Evolutionary conservation across 345 rosid genomes (phyloP).

Genomic region (Populus nigra): DNA sequence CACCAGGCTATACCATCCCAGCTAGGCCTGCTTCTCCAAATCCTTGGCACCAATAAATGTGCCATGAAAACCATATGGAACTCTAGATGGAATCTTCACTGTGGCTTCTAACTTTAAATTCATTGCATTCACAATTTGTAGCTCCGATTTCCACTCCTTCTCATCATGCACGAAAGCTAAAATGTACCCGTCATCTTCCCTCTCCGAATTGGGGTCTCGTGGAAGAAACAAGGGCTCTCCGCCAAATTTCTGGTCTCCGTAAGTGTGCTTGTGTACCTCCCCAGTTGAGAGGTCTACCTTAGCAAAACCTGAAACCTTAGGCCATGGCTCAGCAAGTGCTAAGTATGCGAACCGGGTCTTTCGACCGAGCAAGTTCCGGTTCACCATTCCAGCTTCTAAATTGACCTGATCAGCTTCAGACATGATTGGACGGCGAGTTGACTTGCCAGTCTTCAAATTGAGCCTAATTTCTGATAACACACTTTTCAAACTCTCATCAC

Average conservation of each 20-base stretch:
- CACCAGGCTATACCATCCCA: slow-evolving; percentile 42
- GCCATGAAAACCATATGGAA: slow-evolving; percentile 96
- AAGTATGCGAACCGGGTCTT: slow-evolving; percentile 70
- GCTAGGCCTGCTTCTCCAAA: slow-evolving; percentile 61
- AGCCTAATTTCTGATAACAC: slow-evolving; percentile 82
- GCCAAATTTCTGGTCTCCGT: slow-evolving; percentile 67
- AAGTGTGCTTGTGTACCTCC: slow-evolving; percentile 51
- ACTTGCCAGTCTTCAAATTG: slow-evolving; percentile 72
- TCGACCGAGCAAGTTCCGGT: slow-evolving; percentile 70
- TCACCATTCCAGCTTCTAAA: slow-evolving; percentile 97
- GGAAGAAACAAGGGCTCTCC: slow-evolving; percentile 91
- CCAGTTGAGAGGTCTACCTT: slow-evolving; percentile 82
- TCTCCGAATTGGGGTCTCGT: slow-evolving; percentile 29
- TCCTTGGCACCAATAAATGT: slow-evolving; percentile 68
- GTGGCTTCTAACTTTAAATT: slow-evolving; percentile 66
- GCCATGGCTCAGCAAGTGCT: slow-evolving; percentile 97
- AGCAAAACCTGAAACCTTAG: slow-evolving; percentile 84
- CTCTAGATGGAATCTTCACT: slow-evolving; percentile 76
- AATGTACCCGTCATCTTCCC: slow-evolving; percentile 81
- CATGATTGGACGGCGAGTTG: slow-evolving; percentile 63
- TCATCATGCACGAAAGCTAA: slow-evolving; percentile 83
- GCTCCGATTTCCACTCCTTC: slow-evolving; percentile 72
- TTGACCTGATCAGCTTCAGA: slow-evolving; percentile 56
- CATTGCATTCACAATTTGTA: slow-evolving; percentile 69
- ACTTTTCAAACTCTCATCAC: slow-evolving; percentile 71